Percentiles rank a stretch among this genome's conserved stretches.
phyloP scores from a whole-genome alignment of 768 basidiomycete species.

The Psilocybe cyanescens region DNA sequence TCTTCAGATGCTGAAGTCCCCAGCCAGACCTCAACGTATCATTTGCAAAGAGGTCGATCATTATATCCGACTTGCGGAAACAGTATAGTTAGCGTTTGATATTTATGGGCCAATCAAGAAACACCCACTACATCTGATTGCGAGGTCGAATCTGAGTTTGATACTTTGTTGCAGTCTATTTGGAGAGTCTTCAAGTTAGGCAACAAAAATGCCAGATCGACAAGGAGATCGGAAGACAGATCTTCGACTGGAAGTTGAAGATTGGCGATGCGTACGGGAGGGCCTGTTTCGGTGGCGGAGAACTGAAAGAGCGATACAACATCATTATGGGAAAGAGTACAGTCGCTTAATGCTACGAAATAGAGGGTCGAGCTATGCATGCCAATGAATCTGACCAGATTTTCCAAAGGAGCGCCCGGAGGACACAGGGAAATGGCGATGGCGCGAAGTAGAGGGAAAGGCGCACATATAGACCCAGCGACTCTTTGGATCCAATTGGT shows the following conservation, averaged over 20 bases:
- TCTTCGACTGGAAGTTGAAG: conserved; percentile 16
- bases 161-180: conserved; percentile 15
- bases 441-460: conserved; percentile 34
- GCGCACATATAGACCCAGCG: conserved; percentile 27
- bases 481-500: conserved; percentile 47
- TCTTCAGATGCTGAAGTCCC: neutral
- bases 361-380: conserved; percentile 32
- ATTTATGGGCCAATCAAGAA: neutral
- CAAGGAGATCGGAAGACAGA: conserved; percentile 15
- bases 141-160: no score
- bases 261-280: conserved; percentile 3
- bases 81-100: neutral
- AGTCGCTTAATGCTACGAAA: conserved; percentile 40
- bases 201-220: conserved; percentile 9
- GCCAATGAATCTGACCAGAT: conserved; percentile 33
- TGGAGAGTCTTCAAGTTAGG: conserved; percentile 14
- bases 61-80: neutral
- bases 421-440: conserved; percentile 43
- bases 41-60: neutral
- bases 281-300: neutral
- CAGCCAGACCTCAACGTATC: neutral
- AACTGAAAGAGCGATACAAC: conserved; percentile 30
- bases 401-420: conserved; percentile 32
- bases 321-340: conserved; percentile 34
- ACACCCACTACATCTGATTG: neutral